phyloP scores from a whole-genome alignment of 768 basidiomycete species.

The Tylopilus plumbeoviolaceoides region DNA sequence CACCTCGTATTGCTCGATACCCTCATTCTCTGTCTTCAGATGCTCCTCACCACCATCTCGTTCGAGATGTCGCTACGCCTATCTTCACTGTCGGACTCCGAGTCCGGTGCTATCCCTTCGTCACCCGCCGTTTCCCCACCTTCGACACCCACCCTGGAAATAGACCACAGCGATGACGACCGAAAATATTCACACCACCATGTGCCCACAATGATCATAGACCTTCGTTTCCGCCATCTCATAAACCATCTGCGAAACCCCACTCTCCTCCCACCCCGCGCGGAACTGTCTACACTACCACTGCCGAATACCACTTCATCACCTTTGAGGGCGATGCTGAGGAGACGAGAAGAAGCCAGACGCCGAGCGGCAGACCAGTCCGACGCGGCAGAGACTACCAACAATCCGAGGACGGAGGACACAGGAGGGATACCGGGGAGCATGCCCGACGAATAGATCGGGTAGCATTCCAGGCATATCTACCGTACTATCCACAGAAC shows the following conservation, averaged over 20 bases:
- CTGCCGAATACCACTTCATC: conserved; percentile 59
- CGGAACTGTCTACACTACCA: conserved; percentile 41
- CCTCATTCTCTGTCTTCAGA: conserved; percentile 62
- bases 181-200: conserved; percentile 21
- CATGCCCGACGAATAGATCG: conserved; percentile 21
- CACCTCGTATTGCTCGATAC: conserved; percentile 67
- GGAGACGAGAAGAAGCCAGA: conserved; percentile 43
- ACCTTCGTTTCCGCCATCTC: conserved; percentile 55
- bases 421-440: conserved; percentile 33
- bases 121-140: conserved; percentile 23
- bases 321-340: conserved; percentile 49
- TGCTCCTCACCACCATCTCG: conserved; percentile 61
- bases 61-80: conserved; percentile 52
- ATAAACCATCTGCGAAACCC: conserved; percentile 56
- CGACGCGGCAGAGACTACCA: conserved; percentile 19
- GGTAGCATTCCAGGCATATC: conserved; percentile 20
- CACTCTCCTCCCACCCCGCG: conserved; percentile 32
- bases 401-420: conserved; percentile 36
- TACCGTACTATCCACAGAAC: conserved; percentile 16
- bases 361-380: conserved; percentile 28
- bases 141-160: conserved; percentile 25
- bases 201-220: conserved; percentile 51
- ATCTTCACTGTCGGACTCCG: conserved; percentile 39
- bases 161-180: conserved; percentile 15
- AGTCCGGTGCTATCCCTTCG: conserved; percentile 32